These are phyloP conservation scores for Citrus cavaleriei DNA, from an alignment of 345 rosid genomes.

Conservation along the genomic window DNA sequence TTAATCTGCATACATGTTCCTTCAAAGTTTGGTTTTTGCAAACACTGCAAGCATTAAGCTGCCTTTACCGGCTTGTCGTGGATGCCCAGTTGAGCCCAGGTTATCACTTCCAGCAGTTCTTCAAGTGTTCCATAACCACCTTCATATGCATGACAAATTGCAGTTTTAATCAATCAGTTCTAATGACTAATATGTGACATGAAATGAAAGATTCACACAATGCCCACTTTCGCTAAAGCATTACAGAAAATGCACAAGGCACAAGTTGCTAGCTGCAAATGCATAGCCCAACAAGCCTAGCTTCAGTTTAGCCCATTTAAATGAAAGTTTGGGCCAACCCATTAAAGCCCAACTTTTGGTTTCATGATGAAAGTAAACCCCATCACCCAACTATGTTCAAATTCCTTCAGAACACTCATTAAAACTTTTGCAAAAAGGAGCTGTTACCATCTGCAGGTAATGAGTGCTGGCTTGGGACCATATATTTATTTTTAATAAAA, in stretches of 20 bases:
- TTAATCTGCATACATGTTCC: no score
- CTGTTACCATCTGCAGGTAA: not conserved
- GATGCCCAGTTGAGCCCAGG: constrained; percentile 91
- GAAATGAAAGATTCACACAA: not conserved
- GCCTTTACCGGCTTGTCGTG: constrained; percentile 78
- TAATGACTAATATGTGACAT: not conserved
- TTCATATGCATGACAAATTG: constrained; percentile 9
- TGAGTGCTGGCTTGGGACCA: not conserved
- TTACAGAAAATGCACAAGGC: not conserved
- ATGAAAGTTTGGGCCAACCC: not conserved
- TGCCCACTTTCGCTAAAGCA: not conserved
- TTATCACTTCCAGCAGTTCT: constrained; percentile 76
- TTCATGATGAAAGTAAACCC: not conserved
- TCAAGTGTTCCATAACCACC: constrained; percentile 89
- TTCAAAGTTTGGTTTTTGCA: no score
- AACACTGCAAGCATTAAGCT: not conserved
- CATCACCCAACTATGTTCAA: not conserved
- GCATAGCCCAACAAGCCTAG: not conserved
- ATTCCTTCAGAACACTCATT: not conserved
- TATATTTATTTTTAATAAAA: not conserved
- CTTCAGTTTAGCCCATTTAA: not conserved
- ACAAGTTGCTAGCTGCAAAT: not conserved
- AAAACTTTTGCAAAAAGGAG: not conserved
- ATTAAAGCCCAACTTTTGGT: not conserved
- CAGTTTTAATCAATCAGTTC: not conserved